Evolutionary conservation across 2,329 filamentous ascomycete genomes (phyloP), one percentile per base, ranked within the genome.

Genomic region (Tolypocladium ovalisporum): DNA sequence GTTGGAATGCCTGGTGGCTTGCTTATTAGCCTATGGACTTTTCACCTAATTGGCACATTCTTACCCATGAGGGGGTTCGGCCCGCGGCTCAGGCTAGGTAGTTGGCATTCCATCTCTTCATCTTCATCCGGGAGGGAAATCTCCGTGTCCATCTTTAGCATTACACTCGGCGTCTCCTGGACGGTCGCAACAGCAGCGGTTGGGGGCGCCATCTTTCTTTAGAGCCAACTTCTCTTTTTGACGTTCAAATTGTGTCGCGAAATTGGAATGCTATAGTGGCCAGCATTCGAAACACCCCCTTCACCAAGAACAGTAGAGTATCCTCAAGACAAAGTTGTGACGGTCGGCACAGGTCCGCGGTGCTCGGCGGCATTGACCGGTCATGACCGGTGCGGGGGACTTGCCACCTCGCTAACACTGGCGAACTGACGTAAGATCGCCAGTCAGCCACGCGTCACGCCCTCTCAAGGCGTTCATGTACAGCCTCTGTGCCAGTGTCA

Each of bases 1-100:
- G 65, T 70, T 8, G 76, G 76, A 54, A 78, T 76, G 40, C 72
- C 76, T 73, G 57, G 17, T 13, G 29, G 1, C 1, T n/a, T 12
- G 6, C 55, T 29, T 34, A 8, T 15, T 37, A 36, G 29, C 22
- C 24, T n/a, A 27, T 39, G 22, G 10, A 9, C n/a, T 32, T 7
- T 39, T 4, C 13, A 5, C 3, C 34, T 7, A 19, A 36, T n/a
- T 12, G 29, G 29, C 29, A 34, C 34, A 17, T 10, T n/a, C 57
- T 27, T 56, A 65, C 64, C 64, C 56, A 40, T 54, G 1, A 66
- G 59, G 36, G 62, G 62, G 37, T 66, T 66, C 4, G 62, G 62
- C 3, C 64, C 64, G 36, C 62, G 62, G 58, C 63, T 66, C 54
- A 66, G 47, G 36, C 36, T 60, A 6, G 56, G 37, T 17, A 64